These are phyloP conservation scores for Stellera chamaejasme DNA, from an alignment of 345 rosid genomes.

Conservation along the genomic window DNA sequence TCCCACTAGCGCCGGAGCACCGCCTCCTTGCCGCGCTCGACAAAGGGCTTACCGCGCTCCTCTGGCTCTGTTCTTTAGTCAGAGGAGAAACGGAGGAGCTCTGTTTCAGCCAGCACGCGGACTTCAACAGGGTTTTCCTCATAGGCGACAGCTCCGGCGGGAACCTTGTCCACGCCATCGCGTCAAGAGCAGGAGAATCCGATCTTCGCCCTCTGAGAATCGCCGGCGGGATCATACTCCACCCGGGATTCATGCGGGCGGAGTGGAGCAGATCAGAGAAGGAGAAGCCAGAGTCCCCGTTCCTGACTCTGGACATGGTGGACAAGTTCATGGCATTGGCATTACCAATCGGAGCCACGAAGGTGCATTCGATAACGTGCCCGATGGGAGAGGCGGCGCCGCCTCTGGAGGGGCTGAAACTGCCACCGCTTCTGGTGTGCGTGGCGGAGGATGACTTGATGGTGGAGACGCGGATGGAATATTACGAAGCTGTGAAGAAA, in stretches of 20 bases:
- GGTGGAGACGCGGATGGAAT: slow-evolving; percentile 49
- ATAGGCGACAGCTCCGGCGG: slow-evolving; percentile 52
- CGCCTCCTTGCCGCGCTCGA: slow-evolving; percentile 36
- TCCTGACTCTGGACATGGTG: slow-evolving; percentile 47
- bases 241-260: slow-evolving; percentile 44
- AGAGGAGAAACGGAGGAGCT: slow-evolving; percentile 22
- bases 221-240: slow-evolving; percentile 37
- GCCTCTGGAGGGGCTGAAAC: slow-evolving; percentile 23
- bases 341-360: slow-evolving; percentile 35
- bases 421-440: slow-evolving; percentile 44
- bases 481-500: slow-evolving; percentile 41
- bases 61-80: slow-evolving; percentile 33
- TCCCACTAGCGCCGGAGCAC: slow-evolving; percentile 38
- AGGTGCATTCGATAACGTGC: slow-evolving; percentile 49
- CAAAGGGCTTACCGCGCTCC: slow-evolving; percentile 32
- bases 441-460: slow-evolving; percentile 48
- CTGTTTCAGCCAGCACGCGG: slow-evolving; percentile 24
- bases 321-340: slow-evolving; percentile 44
- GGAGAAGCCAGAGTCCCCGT: slow-evolving; percentile 48
- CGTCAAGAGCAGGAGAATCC: slow-evolving; percentile 22
- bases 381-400: slow-evolving; percentile 50
- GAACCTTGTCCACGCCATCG: slow-evolving; percentile 34
- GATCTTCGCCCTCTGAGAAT: slow-evolving; percentile 22
- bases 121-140: slow-evolving; percentile 32
- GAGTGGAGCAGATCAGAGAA: slow-evolving; percentile 53